Conservation (phyloP, 164 flowering plant species). For the Warburgia ugandensis region DNA sequence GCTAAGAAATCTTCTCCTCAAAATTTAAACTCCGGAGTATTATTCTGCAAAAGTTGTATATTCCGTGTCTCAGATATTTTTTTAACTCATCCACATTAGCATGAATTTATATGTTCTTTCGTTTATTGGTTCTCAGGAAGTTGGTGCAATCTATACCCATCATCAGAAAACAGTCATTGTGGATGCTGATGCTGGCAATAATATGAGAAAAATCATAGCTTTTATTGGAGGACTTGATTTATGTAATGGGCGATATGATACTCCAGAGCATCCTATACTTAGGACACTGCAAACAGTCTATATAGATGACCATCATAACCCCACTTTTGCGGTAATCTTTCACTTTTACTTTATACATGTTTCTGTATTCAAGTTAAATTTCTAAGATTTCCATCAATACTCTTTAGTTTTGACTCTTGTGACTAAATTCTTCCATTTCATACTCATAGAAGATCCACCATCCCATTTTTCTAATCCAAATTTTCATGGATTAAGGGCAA, state of each 20-base stretch:
- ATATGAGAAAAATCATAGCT: constrained; percentile 62
- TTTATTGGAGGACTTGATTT: constrained; percentile 79
- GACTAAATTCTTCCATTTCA: background rate
- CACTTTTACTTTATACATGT: background rate
- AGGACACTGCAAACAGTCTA: constrained; percentile 55
- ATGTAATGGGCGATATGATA: constrained; percentile 85
- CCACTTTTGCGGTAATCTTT: constrained; percentile 57
- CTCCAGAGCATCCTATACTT: constrained; percentile 75
- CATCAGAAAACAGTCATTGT: constrained; percentile 81
- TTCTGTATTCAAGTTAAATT: background rate
- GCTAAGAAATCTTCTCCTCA: too few species aligned
- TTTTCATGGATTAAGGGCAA: too few species aligned
- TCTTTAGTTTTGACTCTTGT: background rate
- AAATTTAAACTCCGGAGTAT: too few species aligned
- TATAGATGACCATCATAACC: constrained; percentile 61
- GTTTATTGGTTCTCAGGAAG: constrained; percentile 42
- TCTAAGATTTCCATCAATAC: background rate
- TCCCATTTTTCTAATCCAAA: too few species aligned
- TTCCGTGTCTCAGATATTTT: too few species aligned
- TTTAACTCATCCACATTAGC: too few species aligned
- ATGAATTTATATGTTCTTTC: background rate
- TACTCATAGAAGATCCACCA: background rate
- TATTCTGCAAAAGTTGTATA: too few species aligned
- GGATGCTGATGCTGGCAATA: constrained; percentile 62
- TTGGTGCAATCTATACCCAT: constrained; percentile 77